Conservation (phyloP, 2,329 filamentous ascomycete species). For the Xylaria sp. region DNA sequence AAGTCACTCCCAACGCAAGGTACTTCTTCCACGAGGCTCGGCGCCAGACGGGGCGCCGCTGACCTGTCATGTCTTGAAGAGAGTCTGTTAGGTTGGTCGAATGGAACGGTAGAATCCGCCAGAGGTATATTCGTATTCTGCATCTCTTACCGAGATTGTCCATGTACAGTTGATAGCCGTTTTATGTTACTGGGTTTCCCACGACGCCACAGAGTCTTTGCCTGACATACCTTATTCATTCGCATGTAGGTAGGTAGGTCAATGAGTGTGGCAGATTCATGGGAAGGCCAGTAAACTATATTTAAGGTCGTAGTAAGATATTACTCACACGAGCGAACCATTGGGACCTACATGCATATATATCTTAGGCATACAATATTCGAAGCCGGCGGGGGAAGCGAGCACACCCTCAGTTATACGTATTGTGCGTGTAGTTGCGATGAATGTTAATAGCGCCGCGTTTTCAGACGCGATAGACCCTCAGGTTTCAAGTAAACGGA, state of each 20-base stretch:
- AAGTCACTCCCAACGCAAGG: slow-evolving; percentile 27
- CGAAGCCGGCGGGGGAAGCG: background rate
- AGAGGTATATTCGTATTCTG: slow-evolving; percentile 11
- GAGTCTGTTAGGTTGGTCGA: too few species aligned
- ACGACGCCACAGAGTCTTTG: background rate
- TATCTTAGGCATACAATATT: background rate
- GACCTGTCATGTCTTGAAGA: background rate
- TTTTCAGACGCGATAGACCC: background rate
- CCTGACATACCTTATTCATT: background rate
- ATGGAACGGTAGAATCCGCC: background rate
- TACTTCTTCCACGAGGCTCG: slow-evolving; percentile 23
- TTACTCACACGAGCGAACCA: background rate
- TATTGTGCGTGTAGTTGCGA: background rate
- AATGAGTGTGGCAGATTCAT: background rate
- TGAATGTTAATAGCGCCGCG: background rate
- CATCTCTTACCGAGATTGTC: slow-evolving; percentile 4
- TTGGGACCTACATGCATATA: background rate
- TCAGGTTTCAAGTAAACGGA: background rate
- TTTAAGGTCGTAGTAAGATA: background rate
- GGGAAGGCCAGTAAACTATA: too few species aligned
- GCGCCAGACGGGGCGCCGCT: slow-evolving; percentile 17
- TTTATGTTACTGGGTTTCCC: too few species aligned
- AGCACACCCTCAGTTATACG: background rate
- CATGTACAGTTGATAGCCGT: background rate
- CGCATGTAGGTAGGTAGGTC: too few species aligned